phyloP scores from a whole-genome alignment of 179 eudicot species.

The Spergularia azorica region DNA sequence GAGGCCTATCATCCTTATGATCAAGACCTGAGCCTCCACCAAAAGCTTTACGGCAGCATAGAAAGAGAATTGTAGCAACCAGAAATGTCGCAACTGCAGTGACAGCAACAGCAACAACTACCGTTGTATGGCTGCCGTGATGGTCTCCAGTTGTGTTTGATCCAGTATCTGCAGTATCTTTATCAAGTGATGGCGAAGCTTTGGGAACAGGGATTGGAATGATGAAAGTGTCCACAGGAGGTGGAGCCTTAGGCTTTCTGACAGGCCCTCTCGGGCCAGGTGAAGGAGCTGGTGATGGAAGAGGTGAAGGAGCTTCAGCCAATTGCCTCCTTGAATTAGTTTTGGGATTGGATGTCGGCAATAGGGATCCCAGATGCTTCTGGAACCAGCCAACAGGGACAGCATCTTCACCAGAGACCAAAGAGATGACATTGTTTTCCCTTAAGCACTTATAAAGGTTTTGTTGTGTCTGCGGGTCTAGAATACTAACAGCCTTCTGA shows the following conservation, averaged over 20 bases:
- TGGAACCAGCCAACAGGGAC: conserved; percentile 40
- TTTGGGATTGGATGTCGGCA: conserved; percentile 24
- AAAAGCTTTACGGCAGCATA: conserved; percentile 52
- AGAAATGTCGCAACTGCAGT: conserved; percentile 69
- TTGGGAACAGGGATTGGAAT: conserved; percentile 19
- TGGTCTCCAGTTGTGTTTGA: conserved; percentile 25
- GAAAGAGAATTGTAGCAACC: conserved; percentile 50
- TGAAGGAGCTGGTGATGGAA: conserved; percentile 22
- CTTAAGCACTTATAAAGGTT: conserved; percentile 58
- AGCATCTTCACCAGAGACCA: conserved; percentile 50
- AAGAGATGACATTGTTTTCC: conserved; percentile 41
- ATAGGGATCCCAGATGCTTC: conserved; percentile 36
- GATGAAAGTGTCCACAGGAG: conserved; percentile 25
- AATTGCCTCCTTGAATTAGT: conserved; percentile 41
- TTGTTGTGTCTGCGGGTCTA: conserved; percentile 44
- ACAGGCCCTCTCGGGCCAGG: conserved; percentile 14
- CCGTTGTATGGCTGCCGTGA: conserved; percentile 32
- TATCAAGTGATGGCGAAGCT: conserved; percentile 11
- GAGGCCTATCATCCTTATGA: conserved; percentile 75
- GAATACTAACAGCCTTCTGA: conserved; percentile 37
- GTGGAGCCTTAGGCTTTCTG: conserved; percentile 25
- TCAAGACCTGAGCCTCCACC: conserved; percentile 38
- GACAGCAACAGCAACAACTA: conserved; percentile 58
- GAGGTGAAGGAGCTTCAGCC: conserved; percentile 36
- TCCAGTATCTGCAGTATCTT: conserved; percentile 24